phyloP scores from a whole-genome alignment of 805 yeast species.

The Komagataella kurtzmanii region DNA sequence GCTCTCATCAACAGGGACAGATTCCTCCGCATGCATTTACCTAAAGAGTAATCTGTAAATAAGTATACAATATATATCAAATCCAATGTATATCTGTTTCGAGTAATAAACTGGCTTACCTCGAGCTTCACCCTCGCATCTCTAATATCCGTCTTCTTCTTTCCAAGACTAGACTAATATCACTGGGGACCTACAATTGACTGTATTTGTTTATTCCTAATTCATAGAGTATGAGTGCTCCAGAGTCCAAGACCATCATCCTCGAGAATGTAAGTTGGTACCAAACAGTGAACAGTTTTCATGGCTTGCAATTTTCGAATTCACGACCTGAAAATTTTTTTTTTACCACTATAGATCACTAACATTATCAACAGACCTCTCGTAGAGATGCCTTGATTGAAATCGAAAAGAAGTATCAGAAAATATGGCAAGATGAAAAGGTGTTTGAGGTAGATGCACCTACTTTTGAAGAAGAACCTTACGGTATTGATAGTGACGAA shows the following conservation, averaged over 20 bases:
- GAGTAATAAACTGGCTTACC: not conserved
- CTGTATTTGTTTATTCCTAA: not conserved
- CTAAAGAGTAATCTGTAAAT: not conserved
- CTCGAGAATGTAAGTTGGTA: not conserved
- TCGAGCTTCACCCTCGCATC: not conserved
- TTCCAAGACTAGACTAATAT: not conserved
- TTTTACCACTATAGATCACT: not conserved
- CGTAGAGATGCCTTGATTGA: slow-evolving; percentile 91
- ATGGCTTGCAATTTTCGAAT: not conserved
- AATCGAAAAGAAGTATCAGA: slow-evolving; percentile 80
- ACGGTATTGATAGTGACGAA: slow-evolving; percentile 45
- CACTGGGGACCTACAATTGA: not conserved
- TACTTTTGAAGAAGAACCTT: slow-evolving; percentile 45
- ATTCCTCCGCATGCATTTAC: slow-evolving; percentile 45
- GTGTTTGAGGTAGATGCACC: slow-evolving; percentile 87
- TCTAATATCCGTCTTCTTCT: not conserved
- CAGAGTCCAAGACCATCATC: not conserved
- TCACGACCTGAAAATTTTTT: not conserved
- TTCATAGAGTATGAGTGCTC: not conserved
- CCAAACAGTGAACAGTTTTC: not conserved
- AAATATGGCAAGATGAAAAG: slow-evolving; percentile 77
- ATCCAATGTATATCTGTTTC: not conserved
- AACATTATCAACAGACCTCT: slow-evolving; percentile 37
- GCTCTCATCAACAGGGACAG: slow-evolving; percentile 35
- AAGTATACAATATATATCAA: not conserved